Conservation (phyloP, 2,329 filamentous ascomycete genomes). For the Macrophomina phaseolina region DNA sequence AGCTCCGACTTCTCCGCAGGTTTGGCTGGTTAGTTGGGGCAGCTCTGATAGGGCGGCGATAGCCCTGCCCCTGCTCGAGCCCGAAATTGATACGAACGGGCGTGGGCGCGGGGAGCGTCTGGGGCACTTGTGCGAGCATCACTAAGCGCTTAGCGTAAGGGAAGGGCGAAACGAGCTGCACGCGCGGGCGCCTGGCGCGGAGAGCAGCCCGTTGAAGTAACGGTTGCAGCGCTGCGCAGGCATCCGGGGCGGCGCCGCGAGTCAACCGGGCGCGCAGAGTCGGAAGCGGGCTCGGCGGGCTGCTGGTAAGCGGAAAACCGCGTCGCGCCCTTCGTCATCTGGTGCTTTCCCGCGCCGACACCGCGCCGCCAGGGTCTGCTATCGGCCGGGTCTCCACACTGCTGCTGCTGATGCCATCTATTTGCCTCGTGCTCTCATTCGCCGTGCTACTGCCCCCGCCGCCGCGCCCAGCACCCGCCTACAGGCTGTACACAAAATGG, state of each 20-base stretch:
- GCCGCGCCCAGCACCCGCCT: not conserved
- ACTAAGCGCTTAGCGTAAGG: slow-evolving; percentile 27
- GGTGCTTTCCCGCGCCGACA: not conserved
- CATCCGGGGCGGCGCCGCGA: slow-evolving; percentile 23
- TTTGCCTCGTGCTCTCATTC: not conserved
- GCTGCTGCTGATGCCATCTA: not conserved
- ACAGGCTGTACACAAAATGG: slow-evolving; percentile 25
- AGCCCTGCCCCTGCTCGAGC: slow-evolving; percentile 10
- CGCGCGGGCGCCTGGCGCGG: slow-evolving; percentile 6
- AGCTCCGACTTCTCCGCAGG: slow-evolving; percentile 21
- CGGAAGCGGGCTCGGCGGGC: not conserved
- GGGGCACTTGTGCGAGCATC: slow-evolving; percentile 9
- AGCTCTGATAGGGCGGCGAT: slow-evolving; percentile 25
- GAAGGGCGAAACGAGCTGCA: slow-evolving; percentile 6
- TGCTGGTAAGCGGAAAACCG: not conserved
- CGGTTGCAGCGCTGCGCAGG: slow-evolving; percentile 2
- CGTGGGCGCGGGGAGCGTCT: not conserved
- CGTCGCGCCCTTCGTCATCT: not conserved
- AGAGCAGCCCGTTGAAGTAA: slow-evolving; percentile 15
- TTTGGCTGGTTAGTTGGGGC: not conserved
- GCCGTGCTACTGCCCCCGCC: not conserved
- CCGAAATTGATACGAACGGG: slow-evolving; percentile 22
- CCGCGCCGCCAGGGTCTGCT: no score
- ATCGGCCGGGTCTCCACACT: not conserved
- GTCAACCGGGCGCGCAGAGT: slow-evolving; percentile 1